Evolutionary conservation across 768 basidiomycete species (phyloP), one percentile per base, ranked within the genome.

Genomic region (Hypholoma sublateritium): DNA sequence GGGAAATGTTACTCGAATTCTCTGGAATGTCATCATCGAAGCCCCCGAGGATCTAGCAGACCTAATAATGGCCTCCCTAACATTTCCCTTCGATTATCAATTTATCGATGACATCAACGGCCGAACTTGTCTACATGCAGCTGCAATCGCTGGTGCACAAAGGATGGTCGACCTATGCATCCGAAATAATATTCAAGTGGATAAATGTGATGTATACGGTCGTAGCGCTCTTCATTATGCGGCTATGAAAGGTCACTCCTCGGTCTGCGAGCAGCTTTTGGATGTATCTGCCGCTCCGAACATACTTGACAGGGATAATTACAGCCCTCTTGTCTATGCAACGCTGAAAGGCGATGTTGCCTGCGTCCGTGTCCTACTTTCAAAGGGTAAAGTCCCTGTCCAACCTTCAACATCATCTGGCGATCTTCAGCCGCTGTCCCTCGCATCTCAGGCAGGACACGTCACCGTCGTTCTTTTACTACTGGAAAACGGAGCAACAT

Each of bases 41-140:
- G 91, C 93, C 8, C 86, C 88, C 45, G 70, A 77, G 2, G 81
- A 83, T n/a, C 75, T 91, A 42, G 87, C 82, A 17, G 87, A 93
- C 65, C 74, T 93, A 49, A 89, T 94, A 45, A 74, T 95, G 25
- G 74, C 85, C 32, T 84, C 88, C 14, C 72, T 89, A 17, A 77
- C 78, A 22, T 75, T 73, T 13, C 85, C 88, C 0, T 93, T 98
- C 68, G 92, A 98, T 71, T 98, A 93, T 69, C 78, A 80, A 46
- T 98, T 93, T 67, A 80, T 98, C 46, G 97, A 98, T 68, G 95
- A 98, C 63, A 99, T 99, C 77, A 98, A 98, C 69, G 92, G 90
- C 41, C 85, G 97, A 35, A 95, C 91, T 3, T 93, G 92, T 62
- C 81, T 98, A 19, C 97, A 98, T 66, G 93, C 95, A 69, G 93